Evolutionary conservation across 164 flowering plant species (phyloP).

Genomic region (Platanus orientalis): DNA sequence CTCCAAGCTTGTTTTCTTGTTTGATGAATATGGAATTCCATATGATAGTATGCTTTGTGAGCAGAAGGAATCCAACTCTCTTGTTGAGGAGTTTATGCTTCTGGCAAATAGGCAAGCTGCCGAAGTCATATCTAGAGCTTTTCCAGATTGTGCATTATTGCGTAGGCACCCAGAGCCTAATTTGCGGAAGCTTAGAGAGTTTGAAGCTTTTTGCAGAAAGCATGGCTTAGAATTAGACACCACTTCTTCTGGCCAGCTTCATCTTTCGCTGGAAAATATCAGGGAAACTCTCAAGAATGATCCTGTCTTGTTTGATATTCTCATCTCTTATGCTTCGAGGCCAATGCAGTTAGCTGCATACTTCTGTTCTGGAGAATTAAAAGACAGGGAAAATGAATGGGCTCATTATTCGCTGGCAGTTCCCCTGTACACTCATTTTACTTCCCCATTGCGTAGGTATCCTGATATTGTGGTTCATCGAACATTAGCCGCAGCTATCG

Average conservation of each 20-base stretch:
- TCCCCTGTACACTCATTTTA: constrained; percentile 89
- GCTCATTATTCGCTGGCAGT: constrained; percentile 82
- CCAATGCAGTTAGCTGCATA: constrained; percentile 87
- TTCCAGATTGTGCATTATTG: constrained; percentile 73
- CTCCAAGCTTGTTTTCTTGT: constrained; percentile 49
- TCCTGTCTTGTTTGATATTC: constrained; percentile 59
- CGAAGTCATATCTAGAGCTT: constrained; percentile 74
- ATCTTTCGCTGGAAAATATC: constrained; percentile 53
- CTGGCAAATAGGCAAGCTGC: constrained; percentile 87
- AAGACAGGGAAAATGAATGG: constrained; percentile 49
- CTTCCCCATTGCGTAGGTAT: constrained; percentile 90
- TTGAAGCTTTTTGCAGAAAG: constrained; percentile 69
- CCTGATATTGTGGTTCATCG: constrained; percentile 95
- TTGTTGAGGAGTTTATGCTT: constrained; percentile 96
- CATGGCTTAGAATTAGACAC: constrained; percentile 74
- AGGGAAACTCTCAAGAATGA: constrained; percentile 65
- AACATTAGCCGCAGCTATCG: constrained; percentile 67
- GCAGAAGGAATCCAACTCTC: constrained; percentile 52
- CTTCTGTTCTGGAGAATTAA: constrained; percentile 68
- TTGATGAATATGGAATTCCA: constrained; percentile 76
- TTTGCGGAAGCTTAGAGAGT: constrained; percentile 65
- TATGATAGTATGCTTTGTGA: constrained; percentile 49
- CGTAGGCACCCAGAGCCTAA: constrained; percentile 93
- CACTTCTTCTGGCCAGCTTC: constrained; percentile 68
- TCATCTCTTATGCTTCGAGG: constrained; percentile 64